A percentile compares a stretch with the other conserved stretches of the same genome.
Conservation (phyloP, 1,284 basidiomycete genomes). For the Tilletia indica region DNA sequence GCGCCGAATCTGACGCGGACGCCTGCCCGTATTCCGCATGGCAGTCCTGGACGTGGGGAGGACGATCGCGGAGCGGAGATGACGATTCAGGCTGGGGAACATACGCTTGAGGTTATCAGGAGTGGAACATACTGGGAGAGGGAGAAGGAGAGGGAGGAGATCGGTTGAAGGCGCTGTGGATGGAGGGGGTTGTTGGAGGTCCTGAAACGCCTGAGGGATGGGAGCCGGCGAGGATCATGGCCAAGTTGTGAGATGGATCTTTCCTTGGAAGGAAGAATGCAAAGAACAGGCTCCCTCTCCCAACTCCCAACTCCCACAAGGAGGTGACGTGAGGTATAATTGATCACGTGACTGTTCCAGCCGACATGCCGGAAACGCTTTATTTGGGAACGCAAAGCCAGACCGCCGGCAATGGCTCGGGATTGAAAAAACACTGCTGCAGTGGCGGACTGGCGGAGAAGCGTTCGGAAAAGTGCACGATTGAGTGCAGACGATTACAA, state of each 20-base stretch:
- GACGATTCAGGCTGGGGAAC: slow-evolving; percentile 49
- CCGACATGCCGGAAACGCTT: too few species aligned
- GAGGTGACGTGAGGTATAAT: too few species aligned
- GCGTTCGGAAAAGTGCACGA: too few species aligned
- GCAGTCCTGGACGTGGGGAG: slow-evolving; percentile 31
- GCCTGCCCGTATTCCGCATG: slow-evolving; percentile 39
- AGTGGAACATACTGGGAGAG: slow-evolving; percentile 21
- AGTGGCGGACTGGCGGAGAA: too few species aligned
- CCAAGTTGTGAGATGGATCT: slow-evolving; percentile 8
- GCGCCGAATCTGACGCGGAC: slow-evolving; percentile 51
- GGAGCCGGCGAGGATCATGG: neutral
- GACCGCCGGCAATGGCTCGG: too few species aligned
- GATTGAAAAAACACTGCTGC: too few species aligned
- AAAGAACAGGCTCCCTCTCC: too few species aligned
- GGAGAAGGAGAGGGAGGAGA: neutral
- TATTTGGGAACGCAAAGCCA: too few species aligned
- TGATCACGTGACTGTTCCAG: too few species aligned
- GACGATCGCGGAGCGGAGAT: slow-evolving; percentile 27
- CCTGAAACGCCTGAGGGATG: slow-evolving; percentile 11
- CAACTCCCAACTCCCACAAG: too few species aligned
- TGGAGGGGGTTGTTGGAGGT: neutral
- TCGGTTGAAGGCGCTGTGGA: neutral
- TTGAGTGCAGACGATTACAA: too few species aligned
- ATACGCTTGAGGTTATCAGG: slow-evolving; percentile 47
- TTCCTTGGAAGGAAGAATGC: too few species aligned